These are phyloP conservation scores for Sporothrix globosa DNA, from an alignment of 2,329 filamentous ascomycete genomes.

Conservation along the genomic window DNA sequence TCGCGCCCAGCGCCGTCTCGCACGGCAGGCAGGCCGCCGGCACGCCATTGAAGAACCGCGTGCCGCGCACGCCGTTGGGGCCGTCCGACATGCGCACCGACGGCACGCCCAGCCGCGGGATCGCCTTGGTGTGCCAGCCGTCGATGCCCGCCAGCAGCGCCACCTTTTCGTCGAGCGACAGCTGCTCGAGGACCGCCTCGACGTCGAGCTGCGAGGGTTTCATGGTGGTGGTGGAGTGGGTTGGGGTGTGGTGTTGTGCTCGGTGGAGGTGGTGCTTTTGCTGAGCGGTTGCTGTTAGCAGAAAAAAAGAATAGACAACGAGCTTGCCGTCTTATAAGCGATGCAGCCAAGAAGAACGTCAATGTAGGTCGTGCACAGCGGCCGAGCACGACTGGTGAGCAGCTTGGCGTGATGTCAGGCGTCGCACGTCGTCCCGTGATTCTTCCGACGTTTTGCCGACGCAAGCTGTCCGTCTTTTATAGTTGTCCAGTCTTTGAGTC, in stretches of 20 bases:
- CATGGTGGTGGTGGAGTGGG: not conserved
- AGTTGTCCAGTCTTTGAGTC: not conserved
- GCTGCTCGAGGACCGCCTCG: constrained; percentile 30
- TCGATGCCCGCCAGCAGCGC: constrained; percentile 39
- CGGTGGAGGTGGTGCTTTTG: no score
- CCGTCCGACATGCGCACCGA: constrained; percentile 44
- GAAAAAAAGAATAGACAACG: not conserved
- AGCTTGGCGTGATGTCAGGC: constrained; percentile 1
- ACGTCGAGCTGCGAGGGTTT: constrained; percentile 21
- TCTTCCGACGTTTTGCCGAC: constrained; percentile 25
- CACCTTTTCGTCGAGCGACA: constrained; percentile 30
- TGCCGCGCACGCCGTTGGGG: constrained; percentile 44
- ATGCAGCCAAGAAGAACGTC: not conserved
- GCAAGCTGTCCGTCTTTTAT: not conserved
- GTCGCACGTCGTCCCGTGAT: constrained; percentile 1
- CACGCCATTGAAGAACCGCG: constrained; percentile 44
- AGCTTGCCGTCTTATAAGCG: not conserved
- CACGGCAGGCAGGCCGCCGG: constrained; percentile 52
- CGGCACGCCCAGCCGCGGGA: constrained; percentile 42
- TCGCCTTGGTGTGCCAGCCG: constrained; percentile 42
- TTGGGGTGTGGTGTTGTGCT: not conserved
- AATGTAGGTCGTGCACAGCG: not conserved
- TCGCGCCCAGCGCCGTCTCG: constrained; percentile 58
- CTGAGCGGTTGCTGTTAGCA: not conserved
- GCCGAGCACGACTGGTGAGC: not conserved